Evolutionary conservation across 768 basidiomycete genomes (phyloP), one percentile per base, ranked within the genome.

Genomic region (Suillus fuscotomentosus): DNA sequence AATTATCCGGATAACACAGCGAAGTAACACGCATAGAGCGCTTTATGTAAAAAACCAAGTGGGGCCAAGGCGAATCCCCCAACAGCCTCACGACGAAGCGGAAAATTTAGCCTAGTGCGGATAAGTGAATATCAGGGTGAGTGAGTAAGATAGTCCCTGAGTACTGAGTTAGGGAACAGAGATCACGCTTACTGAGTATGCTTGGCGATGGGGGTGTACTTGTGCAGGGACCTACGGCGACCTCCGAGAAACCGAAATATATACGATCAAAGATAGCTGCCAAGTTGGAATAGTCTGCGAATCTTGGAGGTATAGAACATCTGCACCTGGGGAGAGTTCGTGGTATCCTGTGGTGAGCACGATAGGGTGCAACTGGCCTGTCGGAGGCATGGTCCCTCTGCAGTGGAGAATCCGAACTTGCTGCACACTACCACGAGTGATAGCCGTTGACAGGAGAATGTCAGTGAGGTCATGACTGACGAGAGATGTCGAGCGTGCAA

Each of bases 101-200:
- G 17, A 11, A 15, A 42, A 43, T 54, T 57, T 57, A 57, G 15
- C 38, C 39, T 5, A 13, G 8, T 42, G 41, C 17, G 41, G 24
- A 43, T 42, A 59, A 20, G 24, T 59, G 39, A 20, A 27, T 17
- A 11, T 59, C 39, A 42, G 39, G 56, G 56, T 41, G 20, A 55
- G 55, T 56, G 53, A 54, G 53, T 36, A 36, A 54, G 53, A 54
- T 54, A 3, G 53, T 54, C 20, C 53, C 53, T 54, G 53, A 36
- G 11, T 54, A 34, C 53, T 54, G 53, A 54, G 11, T 54, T 34
- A 54, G 53, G 53, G 31, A 54, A n/a, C 34, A 17, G 24, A 41
- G 56, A 24, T 20, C 39, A 54, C 31, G 20, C 20, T 51, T 13
- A 20, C 11, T n/a, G 53, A n/a, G 51, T 8, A 17, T 31, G 8